A percentile compares a stretch with the other conserved stretches of the same genome.
phyloP scores from a whole-genome alignment of 768 basidiomycete genomes.

The Filobasidium floriforme region DNA sequence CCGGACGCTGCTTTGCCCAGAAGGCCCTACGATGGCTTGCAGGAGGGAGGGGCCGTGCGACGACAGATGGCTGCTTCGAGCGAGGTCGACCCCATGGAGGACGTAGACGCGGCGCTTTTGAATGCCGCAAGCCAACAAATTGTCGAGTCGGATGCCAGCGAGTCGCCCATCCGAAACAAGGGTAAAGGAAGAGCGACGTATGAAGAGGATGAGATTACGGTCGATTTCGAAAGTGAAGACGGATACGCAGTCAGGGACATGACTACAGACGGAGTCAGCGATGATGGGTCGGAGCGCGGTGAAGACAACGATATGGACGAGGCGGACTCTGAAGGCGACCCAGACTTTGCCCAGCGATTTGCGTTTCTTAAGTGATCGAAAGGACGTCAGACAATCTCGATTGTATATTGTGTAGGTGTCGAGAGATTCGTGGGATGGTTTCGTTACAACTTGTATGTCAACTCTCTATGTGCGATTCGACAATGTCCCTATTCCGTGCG shows the following conservation, averaged over 20 bases:
- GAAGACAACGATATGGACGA: neutral
- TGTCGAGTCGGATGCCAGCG: neutral
- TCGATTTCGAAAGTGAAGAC: conserved; percentile 3
- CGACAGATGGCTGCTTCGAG: neutral
- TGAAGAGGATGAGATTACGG: conserved; percentile 9
- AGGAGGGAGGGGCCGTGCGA: neutral
- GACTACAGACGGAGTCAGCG: neutral
- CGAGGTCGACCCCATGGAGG: conserved; percentile 2
- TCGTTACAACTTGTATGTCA: neutral
- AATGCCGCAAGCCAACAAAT: neutral
- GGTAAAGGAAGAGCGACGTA: neutral
- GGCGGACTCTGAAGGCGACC: neutral
- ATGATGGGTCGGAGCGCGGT: neutral
- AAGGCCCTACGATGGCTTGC: neutral
- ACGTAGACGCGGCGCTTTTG: neutral
- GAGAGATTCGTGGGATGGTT: neutral
- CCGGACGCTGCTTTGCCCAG: neutral
- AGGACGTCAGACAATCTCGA: too few relatives aligned
- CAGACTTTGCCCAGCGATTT: neutral
- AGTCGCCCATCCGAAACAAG: conserved; percentile 1
- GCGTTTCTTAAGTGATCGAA: neutral
- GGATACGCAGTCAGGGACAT: neutral
- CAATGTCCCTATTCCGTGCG: too few relatives aligned
- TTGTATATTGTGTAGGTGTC: too few relatives aligned
- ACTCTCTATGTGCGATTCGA: too few relatives aligned